phyloP scores from a whole-genome alignment of 768 basidiomycete genomes.

The Psilocybe sp. region DNA sequence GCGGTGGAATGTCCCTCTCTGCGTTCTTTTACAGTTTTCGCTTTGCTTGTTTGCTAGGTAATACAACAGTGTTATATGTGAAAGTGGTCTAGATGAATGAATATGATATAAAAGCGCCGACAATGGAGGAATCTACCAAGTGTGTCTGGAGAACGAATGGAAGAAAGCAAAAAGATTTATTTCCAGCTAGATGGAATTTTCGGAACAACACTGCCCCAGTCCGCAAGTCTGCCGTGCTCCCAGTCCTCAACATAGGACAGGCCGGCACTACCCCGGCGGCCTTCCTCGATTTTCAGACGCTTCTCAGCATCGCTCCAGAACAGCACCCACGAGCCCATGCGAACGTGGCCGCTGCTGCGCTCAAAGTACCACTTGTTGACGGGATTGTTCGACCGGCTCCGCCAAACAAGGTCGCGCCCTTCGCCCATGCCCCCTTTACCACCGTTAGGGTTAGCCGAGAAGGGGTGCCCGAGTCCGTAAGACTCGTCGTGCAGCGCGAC shows the following conservation, averaged over 20 bases:
- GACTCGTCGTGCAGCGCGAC: conserved; percentile 98
- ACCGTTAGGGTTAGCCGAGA: conserved; percentile 93
- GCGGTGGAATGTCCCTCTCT: not conserved
- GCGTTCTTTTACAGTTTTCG: conserved; percentile 1
- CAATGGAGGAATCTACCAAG: too few species aligned
- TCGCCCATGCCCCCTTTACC: conserved; percentile 87
- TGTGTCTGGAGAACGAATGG: conserved; percentile 3
- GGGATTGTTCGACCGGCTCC: conserved; percentile 88
- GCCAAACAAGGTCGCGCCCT: conserved; percentile 96
- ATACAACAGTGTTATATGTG: conserved; percentile 15
- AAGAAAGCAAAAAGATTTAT: conserved; percentile 18
- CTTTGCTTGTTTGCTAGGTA: conserved; percentile 8
- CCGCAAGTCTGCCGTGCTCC: conserved; percentile 67
- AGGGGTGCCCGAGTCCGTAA: conserved; percentile 91
- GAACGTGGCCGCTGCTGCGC: conserved; percentile 85
- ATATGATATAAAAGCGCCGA: conserved; percentile 11
- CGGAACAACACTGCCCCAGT: conserved; percentile 67
- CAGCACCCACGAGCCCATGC: conserved; percentile 84
- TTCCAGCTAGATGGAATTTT: conserved; percentile 83
- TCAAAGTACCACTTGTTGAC: conserved; percentile 99
- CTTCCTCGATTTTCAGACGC: conserved; percentile 67
- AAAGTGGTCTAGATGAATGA: conserved; percentile 1
- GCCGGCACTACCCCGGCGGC: conserved; percentile 58
- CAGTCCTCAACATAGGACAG: conserved; percentile 74
- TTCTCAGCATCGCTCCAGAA: conserved; percentile 99